A percentile compares a stretch with the other conserved stretches of the same genome.
Evolutionary conservation across 2,329 filamentous ascomycete genomes (phyloP).

Genomic region (Meredithiella fracta): DNA sequence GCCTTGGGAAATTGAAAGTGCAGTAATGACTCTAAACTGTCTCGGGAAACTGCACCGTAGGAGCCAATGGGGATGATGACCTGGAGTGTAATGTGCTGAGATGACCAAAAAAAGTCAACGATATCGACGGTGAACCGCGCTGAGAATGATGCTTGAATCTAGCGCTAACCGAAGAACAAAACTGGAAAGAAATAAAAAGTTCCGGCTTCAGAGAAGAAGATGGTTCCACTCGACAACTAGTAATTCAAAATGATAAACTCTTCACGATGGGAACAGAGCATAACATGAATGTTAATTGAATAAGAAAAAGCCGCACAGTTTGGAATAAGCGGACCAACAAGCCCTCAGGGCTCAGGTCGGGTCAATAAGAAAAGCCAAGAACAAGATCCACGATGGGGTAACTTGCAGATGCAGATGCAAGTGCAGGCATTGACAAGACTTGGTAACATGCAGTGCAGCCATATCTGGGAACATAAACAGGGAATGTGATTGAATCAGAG

Average conservation of each 20-base stretch:
- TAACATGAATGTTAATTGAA: not conserved
- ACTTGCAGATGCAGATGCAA: slow-evolving; percentile 7
- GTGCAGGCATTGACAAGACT: not conserved
- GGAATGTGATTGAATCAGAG: too few relatives aligned
- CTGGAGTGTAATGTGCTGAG: not conserved
- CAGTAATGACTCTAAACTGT: not conserved
- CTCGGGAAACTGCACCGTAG: not conserved
- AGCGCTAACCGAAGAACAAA: not conserved
- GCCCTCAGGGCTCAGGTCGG: slow-evolving; percentile 3
- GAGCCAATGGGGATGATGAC: not conserved
- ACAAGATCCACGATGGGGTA: slow-evolving; percentile 4
- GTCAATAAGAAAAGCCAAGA: not conserved
- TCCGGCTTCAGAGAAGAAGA: not conserved
- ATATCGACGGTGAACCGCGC: not conserved
- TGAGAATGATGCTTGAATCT: not conserved
- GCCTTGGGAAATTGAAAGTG: not conserved
- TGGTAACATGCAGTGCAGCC: not conserved
- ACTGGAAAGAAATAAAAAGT: not conserved
- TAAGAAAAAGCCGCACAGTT: slow-evolving; percentile 8
- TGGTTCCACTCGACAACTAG: too few relatives aligned
- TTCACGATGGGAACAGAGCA: not conserved
- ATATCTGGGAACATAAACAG: too few relatives aligned
- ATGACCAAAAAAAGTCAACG: not conserved
- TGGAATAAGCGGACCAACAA: slow-evolving; percentile 7
- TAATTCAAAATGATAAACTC: too few relatives aligned